Evolutionary conservation across 805 yeast genomes (phyloP).

Genomic region (Ogataea trehalophila): DNA sequence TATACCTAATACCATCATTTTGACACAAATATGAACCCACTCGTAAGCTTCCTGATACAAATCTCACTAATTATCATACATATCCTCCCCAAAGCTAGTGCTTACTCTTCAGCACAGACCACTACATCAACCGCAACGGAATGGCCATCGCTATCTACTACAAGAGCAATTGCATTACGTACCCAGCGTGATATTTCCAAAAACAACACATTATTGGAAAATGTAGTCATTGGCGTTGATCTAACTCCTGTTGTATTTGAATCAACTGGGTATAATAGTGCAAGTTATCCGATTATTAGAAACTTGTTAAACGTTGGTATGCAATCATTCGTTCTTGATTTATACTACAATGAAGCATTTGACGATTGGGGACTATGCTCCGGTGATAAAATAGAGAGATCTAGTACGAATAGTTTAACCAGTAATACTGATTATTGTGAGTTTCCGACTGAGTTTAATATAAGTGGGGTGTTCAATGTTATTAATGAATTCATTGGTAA

Average conservation of each 20-base stretch:
- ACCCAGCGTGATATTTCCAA: conserved; percentile 44
- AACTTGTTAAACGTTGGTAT: conserved; percentile 40
- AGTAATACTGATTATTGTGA: conserved; percentile 20
- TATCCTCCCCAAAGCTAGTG: too few relatives aligned
- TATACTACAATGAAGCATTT: conserved; percentile 49
- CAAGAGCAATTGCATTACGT: conserved; percentile 33
- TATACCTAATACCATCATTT: too few relatives aligned
- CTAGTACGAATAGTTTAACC: conserved; percentile 36
- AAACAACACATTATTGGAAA: conserved; percentile 36
- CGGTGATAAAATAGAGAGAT: too few relatives aligned
- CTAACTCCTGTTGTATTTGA: conserved; percentile 31
- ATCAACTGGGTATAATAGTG: conserved; percentile 27
- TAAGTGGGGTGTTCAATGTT: conserved; percentile 22
- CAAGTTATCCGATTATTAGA: conserved; percentile 26
- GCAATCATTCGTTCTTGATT: conserved; percentile 44
- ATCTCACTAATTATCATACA: too few relatives aligned
- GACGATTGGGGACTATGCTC: conserved; percentile 50
- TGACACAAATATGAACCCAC: too few relatives aligned
- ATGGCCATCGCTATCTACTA: conserved; percentile 32
- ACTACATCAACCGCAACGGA: conserved; percentile 3
- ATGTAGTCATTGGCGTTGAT: conserved; percentile 37
- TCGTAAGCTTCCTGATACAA: too few relatives aligned
- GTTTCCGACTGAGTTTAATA: conserved; percentile 12
- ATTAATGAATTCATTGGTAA: conserved; percentile 31
- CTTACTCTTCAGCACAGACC: too few relatives aligned